Evolutionary conservation across 2,329 filamentous ascomycete genomes (phyloP).

Genomic region (Fusarium nurragi): DNA sequence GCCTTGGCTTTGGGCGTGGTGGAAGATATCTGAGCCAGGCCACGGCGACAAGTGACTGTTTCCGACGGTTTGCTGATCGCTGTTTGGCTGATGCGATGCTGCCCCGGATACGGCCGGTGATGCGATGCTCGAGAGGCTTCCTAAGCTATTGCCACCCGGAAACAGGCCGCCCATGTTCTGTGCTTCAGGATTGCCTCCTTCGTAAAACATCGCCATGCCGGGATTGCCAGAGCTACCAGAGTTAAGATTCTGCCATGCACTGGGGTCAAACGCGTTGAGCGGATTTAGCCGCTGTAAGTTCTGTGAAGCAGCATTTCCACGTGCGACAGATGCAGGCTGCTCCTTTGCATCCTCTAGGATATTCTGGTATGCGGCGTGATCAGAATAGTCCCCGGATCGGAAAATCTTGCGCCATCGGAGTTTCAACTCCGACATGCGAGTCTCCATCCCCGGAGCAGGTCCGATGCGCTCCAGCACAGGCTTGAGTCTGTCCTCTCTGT

Average conservation of each 20-base stretch:
- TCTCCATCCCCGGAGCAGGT: slow-evolving; percentile 35
- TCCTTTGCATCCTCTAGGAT: slow-evolving; percentile 6
- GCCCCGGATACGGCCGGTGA: slow-evolving; percentile 27
- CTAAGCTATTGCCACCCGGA: slow-evolving; percentile 15
- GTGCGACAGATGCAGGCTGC: background rate
- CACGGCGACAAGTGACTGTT: slow-evolving; percentile 14
- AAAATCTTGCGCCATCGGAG: slow-evolving; percentile 33
- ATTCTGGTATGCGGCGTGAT: slow-evolving; percentile 9
- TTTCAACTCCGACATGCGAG: slow-evolving; percentile 31
- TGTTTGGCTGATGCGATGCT: slow-evolving; percentile 5
- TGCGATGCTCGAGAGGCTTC: slow-evolving; percentile 26
- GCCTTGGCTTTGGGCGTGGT: background rate
- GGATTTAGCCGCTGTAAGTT: background rate
- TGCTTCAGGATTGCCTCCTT: slow-evolving; percentile 9
- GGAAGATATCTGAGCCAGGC: slow-evolving; percentile 14
- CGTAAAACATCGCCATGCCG: slow-evolving; percentile 17
- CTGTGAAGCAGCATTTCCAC: background rate
- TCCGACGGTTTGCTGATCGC: background rate
- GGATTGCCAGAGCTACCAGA: slow-evolving; percentile 17
- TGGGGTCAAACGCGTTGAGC: background rate
- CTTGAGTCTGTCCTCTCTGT: slow-evolving; percentile 32
- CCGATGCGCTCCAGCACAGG: slow-evolving; percentile 33
- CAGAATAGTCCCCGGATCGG: slow-evolving; percentile 11
- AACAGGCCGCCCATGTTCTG: background rate
- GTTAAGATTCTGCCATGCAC: slow-evolving; percentile 17